phyloP scores from a whole-genome alignment of 75 land plant species.

The Selaginella tamariscina region DNA sequence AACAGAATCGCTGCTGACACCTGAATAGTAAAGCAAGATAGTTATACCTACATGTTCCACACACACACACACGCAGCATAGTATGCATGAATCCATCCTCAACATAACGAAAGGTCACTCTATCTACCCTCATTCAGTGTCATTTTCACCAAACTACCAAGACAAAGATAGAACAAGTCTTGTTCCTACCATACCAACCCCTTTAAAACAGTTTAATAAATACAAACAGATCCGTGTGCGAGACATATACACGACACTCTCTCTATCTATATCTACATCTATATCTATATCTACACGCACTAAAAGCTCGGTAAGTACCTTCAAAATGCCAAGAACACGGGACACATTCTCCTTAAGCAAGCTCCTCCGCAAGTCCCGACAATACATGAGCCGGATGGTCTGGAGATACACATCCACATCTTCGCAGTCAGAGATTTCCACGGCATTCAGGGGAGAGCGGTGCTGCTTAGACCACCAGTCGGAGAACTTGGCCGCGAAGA shows the following conservation, averaged over 20 bases:
- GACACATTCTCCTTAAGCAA: slow-evolving; percentile 5
- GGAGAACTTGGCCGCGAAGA: slow-evolving; percentile 15
- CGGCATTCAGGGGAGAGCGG: background rate
- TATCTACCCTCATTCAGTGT: background rate
- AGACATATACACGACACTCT: background rate
- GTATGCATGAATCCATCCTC: background rate
- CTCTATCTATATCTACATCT: too few species aligned
- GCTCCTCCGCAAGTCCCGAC: slow-evolving; percentile 12
- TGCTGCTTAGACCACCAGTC: slow-evolving; percentile 12
- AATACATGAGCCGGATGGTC: slow-evolving; percentile 18
- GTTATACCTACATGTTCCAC: background rate
- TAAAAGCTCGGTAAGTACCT: background rate
- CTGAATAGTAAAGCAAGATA: slow-evolving; percentile 19
- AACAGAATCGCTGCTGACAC: slow-evolving; percentile 53
- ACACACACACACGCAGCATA: background rate
- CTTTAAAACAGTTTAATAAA: background rate
- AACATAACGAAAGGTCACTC: background rate
- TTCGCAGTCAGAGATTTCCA: slow-evolving; percentile 15
- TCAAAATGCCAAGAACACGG: slow-evolving; percentile 14
- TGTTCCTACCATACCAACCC: background rate
- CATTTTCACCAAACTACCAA: background rate
- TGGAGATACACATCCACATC: slow-evolving; percentile 18
- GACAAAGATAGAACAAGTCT: background rate
- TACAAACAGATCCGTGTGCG: background rate
- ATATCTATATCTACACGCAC: too few species aligned